These are phyloP conservation scores for Diversispora epigaea DNA, from an alignment of 192 early-diverging fungal species.

Conservation along the genomic window DNA sequence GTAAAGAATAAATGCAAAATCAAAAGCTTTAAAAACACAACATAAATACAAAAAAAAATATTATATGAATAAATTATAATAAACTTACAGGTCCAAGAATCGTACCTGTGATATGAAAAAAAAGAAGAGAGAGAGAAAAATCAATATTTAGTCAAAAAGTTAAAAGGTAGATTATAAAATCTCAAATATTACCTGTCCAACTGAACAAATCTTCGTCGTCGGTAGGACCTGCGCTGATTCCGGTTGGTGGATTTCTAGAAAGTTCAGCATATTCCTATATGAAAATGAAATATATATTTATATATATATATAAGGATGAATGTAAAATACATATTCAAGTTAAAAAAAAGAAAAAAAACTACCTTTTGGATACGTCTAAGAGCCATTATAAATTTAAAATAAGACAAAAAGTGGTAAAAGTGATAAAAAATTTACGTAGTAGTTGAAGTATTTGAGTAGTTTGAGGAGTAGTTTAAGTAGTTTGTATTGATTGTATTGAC, in stretches of 20 bases:
- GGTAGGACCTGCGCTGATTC: conserved; percentile 53
- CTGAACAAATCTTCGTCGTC: conserved; percentile 62
- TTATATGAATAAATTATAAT: neutral
- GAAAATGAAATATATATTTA: neutral
- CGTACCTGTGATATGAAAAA: conserved; percentile 38
- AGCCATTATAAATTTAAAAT: conserved; percentile 7
- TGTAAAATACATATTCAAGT: neutral
- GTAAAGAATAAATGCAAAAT: neutral
- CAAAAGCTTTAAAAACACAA: conserved; percentile 11
- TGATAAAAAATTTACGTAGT: too few species aligned
- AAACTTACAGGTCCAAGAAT: conserved; percentile 59
- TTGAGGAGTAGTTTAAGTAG: too few species aligned
- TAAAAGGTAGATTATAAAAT: too few species aligned
- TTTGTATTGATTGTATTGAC: too few species aligned
- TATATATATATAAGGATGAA: too few species aligned
- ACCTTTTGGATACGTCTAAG: conserved; percentile 32
- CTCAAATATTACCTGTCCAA: conserved; percentile 56
- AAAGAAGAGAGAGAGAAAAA: too few species aligned
- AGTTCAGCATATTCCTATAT: conserved; percentile 67
- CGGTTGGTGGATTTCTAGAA: conserved; percentile 57
- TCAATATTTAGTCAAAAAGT: neutral
- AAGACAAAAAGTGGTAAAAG: neutral
- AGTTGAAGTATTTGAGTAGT: too few species aligned
- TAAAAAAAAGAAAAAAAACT: neutral
- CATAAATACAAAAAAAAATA: neutral